Evolutionary conservation across 805 yeast species (phyloP).

Genomic region (Barnettozyma vustinii): DNA sequence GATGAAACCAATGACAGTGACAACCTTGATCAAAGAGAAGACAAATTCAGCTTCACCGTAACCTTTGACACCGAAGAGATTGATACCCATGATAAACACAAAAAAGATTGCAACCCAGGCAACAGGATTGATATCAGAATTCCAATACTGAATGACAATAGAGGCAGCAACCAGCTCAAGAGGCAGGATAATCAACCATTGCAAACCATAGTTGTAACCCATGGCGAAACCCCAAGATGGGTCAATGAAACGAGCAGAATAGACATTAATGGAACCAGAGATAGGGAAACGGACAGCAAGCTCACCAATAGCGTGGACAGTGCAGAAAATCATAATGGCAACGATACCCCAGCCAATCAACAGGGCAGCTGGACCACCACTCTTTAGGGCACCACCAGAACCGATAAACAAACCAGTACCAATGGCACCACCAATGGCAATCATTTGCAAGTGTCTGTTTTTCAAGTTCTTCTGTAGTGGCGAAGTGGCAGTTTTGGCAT

Average conservation of each 20-base stretch:
- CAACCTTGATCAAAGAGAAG: constrained; percentile 64
- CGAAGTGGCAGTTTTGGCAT: constrained; percentile 19
- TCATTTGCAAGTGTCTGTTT: constrained; percentile 64
- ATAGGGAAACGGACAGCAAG: constrained; percentile 63
- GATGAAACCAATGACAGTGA: constrained; percentile 60
- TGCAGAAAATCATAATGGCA: constrained; percentile 42
- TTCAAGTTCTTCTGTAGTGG: constrained; percentile 32
- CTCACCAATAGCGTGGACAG: constrained; percentile 55
- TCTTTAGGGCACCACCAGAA: constrained; percentile 53
- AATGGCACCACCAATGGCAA: constrained; percentile 78
- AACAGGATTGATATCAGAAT: constrained; percentile 36
- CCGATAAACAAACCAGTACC: constrained; percentile 82
- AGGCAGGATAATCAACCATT: constrained; percentile 46
- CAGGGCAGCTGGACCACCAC: constrained; percentile 56
- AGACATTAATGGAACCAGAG: constrained; percentile 58
- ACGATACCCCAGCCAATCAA: constrained; percentile 42
- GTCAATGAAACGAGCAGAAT: constrained; percentile 51
- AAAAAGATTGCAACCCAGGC: constrained; percentile 48
- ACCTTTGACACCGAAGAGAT: constrained; percentile 48
- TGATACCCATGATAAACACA: constrained; percentile 38
- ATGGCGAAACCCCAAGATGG: constrained; percentile 57
- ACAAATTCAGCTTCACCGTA: constrained; percentile 50
- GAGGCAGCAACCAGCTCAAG: constrained; percentile 49
- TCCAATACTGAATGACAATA: constrained; percentile 50
- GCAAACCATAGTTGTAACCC: constrained; percentile 53